These are phyloP conservation scores for Hypoxylon sp. DNA, from an alignment of 2,329 filamentous ascomycete genomes.

Conservation along the genomic window DNA sequence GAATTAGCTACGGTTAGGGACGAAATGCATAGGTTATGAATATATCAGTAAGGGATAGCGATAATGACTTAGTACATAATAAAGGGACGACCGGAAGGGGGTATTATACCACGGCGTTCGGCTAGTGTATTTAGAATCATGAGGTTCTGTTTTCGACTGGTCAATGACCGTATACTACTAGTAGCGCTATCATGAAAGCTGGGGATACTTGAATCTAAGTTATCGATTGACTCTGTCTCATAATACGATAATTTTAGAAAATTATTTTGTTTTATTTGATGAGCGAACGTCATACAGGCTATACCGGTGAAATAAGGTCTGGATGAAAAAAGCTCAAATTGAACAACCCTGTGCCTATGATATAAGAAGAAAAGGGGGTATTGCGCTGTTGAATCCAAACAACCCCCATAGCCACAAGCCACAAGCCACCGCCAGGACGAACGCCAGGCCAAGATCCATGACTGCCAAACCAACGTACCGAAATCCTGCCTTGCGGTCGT, in stretches of 20 bases:
- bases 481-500: conserved; percentile 19
- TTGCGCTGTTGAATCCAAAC: conserved; percentile 32
- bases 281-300: background rate
- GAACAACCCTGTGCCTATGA: background rate
- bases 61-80: conserved; percentile 16
- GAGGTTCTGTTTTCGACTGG: background rate
- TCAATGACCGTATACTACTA: background rate
- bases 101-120: conserved; percentile 28
- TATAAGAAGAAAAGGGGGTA: conserved; percentile 27
- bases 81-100: background rate
- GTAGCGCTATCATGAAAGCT: conserved; percentile 2
- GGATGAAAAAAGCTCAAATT: conserved; percentile 3
- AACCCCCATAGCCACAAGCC: conserved; percentile 6
- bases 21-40: conserved; percentile 1
- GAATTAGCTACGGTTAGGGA: conserved; percentile 16
- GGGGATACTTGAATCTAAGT: background rate
- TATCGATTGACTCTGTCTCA: background rate
- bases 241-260: background rate
- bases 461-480: background rate
- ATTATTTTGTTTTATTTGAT: background rate
- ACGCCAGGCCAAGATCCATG: conserved; percentile 21
- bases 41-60: conserved; percentile 1
- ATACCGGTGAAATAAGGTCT: background rate
- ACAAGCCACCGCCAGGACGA: conserved; percentile 5
- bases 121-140: conserved; percentile 6